These are phyloP conservation scores for Dendrocalamus sinicus DNA, from an alignment of 176 grass and related monocot species.

Conservation along the genomic window DNA sequence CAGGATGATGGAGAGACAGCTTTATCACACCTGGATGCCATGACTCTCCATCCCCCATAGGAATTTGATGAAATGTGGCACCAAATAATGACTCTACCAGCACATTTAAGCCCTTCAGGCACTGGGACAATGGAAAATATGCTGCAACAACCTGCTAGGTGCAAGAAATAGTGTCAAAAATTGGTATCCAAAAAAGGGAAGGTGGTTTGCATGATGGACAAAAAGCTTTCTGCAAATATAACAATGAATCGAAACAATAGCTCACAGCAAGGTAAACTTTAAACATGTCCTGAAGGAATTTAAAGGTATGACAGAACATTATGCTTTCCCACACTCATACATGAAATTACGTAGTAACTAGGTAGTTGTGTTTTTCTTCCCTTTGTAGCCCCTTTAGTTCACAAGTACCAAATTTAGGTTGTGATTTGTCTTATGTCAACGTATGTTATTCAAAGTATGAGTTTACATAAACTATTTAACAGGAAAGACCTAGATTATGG, in stretches of 20 bases:
- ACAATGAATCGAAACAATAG: constrained; percentile 34
- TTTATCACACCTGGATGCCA: constrained; percentile 98
- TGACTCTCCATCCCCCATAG: constrained; percentile 65
- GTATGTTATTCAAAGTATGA: constrained; percentile 21
- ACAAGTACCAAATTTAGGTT: constrained; percentile 12
- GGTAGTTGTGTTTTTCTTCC: constrained; percentile 18
- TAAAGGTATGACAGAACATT: background rate
- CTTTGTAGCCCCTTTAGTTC: background rate
- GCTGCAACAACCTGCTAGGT: constrained; percentile 62
- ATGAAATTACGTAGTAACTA: background rate
- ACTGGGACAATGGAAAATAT: constrained; percentile 79
- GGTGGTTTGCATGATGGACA: background rate
- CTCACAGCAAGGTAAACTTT: background rate
- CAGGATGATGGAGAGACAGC: constrained; percentile 85
- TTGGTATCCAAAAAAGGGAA: constrained; percentile 10
- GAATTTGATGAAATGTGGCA: constrained; percentile 80
- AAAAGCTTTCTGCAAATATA: background rate
- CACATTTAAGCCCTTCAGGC: constrained; percentile 84
- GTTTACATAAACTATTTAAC: constrained; percentile 17
- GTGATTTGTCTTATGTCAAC: background rate
- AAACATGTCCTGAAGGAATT: background rate
- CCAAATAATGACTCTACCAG: constrained; percentile 95
- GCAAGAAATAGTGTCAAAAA: constrained; percentile 36
- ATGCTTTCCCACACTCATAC: background rate
- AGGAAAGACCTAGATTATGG: background rate